Conservation (phyloP, 169 alveolate species). For the Neospora caninum region DNA sequence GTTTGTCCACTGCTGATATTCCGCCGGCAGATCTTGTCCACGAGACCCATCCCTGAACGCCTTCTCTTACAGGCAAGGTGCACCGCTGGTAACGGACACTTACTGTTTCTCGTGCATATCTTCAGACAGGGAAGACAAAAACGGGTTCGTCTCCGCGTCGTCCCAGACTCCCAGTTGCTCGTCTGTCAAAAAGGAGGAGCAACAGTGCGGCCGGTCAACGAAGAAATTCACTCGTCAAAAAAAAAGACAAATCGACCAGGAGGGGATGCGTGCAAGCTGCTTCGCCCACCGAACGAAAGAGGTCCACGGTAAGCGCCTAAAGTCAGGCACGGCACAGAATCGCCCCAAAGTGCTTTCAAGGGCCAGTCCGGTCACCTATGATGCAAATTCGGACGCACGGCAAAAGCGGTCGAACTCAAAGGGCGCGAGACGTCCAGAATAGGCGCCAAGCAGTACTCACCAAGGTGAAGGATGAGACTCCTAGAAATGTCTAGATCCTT, state of each 20-base stretch:
- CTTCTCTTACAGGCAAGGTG: no score
- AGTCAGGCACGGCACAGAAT: no score
- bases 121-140: not conserved
- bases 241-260: not conserved
- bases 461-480: not conserved
- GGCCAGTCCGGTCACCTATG: not conserved
- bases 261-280: not conserved
- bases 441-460: not conserved
- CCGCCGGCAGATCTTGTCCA: no score
- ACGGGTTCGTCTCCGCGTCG: not conserved
- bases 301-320: no score
- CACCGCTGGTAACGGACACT: not conserved
- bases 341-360: no score
- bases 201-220: not conserved
- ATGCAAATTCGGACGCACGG: no score
- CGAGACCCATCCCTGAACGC: no score
- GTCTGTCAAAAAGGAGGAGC: not conserved
- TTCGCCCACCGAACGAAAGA: no score
- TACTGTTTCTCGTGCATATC: not conserved
- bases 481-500: conserved; percentile 1
- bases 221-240: not conserved
- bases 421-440: not conserved
- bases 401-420: no score
- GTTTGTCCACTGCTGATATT: no score
- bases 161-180: conserved; percentile 35